Evolutionary conservation across 129 eudicot species (phyloP).

Genomic region (Artemisia annua): DNA sequence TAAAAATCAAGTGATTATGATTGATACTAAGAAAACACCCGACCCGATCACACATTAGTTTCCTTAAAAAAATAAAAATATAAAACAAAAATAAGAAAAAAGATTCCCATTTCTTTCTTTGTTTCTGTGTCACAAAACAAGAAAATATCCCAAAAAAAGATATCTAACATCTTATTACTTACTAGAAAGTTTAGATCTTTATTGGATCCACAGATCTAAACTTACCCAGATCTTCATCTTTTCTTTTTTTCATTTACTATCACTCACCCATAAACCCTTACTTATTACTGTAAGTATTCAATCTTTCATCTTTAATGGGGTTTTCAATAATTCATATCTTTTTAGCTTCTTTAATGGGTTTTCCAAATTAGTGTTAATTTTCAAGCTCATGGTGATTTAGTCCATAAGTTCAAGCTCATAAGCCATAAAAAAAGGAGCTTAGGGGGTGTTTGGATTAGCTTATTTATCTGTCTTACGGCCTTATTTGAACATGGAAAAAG

Average conservation of each 20-base stretch:
- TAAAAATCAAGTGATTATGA: too few relatives aligned
- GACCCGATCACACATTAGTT: background rate
- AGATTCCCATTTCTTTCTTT: slow-evolving; percentile 24
- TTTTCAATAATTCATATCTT: background rate
- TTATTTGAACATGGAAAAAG: too few relatives aligned
- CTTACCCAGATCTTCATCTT: slow-evolving; percentile 46
- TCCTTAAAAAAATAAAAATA: background rate
- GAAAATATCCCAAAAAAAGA: slow-evolving; percentile 24
- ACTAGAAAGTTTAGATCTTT: slow-evolving; percentile 23
- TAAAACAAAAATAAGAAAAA: background rate
- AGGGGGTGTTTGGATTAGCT: too few relatives aligned
- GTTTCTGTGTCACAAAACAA: slow-evolving; percentile 9
- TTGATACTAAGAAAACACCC: too few relatives aligned
- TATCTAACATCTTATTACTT: slow-evolving; percentile 10
- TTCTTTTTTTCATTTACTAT: slow-evolving; percentile 37
- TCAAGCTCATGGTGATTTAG: background rate
- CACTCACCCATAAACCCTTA: slow-evolving; percentile 38
- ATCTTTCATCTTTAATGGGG: slow-evolving; percentile 5
- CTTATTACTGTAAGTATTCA: slow-evolving; percentile 40
- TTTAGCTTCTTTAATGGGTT: background rate
- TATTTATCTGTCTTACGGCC: too few relatives aligned
- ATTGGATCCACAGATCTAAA: slow-evolving; percentile 68
- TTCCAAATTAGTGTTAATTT: background rate
- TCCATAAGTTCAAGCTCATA: too few relatives aligned
- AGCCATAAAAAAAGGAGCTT: too few relatives aligned